A percentile compares a stretch with the other conserved stretches of the same genome.
Conservation (phyloP, 2,329 filamentous ascomycete genomes). For the Aplosporella prunicola region DNA sequence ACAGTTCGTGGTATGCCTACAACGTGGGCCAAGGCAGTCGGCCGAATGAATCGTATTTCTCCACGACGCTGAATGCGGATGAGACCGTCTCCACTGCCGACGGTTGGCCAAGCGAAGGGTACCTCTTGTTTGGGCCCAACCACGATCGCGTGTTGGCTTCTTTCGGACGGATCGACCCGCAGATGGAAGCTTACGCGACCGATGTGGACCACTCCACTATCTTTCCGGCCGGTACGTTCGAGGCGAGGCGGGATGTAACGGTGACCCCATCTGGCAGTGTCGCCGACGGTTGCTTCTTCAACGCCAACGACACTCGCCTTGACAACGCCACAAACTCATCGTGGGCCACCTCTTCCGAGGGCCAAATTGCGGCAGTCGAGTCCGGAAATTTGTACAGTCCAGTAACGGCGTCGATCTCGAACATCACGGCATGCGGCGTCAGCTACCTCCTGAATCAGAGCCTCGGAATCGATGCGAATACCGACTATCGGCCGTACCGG, state of each 20-base stretch:
- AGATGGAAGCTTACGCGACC: conserved; percentile 49
- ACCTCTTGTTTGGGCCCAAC: conserved; percentile 42
- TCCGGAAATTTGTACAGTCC: conserved; percentile 18
- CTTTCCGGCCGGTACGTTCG: conserved; percentile 41
- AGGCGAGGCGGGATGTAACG: conserved; percentile 25
- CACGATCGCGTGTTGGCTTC: conserved; percentile 46
- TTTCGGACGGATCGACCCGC: conserved; percentile 48
- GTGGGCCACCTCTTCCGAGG: conserved; percentile 20
- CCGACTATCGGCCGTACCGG: conserved; percentile 39
- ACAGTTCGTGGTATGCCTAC: conserved; percentile 46
- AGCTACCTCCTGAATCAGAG: conserved; percentile 47
- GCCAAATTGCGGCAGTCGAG: conserved; percentile 15
- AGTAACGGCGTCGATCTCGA: conserved; percentile 22
- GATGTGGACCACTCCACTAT: conserved; percentile 41
- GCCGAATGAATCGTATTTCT: conserved; percentile 12
- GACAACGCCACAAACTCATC: conserved; percentile 41
- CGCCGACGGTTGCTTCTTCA: conserved; percentile 46
- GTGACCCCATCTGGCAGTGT: conserved; percentile 33
- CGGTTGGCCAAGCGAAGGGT: conserved; percentile 56
- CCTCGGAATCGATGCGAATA: conserved; percentile 44
- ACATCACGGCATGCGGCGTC: conserved; percentile 49
- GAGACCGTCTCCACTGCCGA: conserved; percentile 40
- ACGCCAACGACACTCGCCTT: conserved; percentile 24
- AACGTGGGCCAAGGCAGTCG: conserved; percentile 6
- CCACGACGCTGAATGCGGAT: conserved; percentile 13